Conservation (phyloP, 2,329 filamentous ascomycete genomes). For the Aaosphaeria pasadenensis region DNA sequence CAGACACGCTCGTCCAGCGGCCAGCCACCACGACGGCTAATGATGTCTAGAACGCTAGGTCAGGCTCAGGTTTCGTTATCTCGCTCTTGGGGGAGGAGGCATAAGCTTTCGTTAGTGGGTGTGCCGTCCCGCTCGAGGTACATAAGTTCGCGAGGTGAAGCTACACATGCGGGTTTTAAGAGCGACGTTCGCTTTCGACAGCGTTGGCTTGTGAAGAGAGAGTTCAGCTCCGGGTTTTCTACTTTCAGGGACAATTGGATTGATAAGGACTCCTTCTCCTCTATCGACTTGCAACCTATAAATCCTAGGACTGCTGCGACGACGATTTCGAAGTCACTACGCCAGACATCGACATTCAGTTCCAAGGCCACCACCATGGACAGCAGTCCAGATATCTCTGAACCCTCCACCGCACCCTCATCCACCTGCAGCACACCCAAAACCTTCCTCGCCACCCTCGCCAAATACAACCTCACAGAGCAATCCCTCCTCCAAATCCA, state of each 20-base stretch:
- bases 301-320: conserved; percentile 1
- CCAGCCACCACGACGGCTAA: too few relatives aligned
- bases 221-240: background rate
- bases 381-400: conserved; percentile 4
- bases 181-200: background rate
- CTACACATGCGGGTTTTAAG: too few relatives aligned
- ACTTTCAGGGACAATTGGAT: background rate
- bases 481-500: conserved; percentile 12
- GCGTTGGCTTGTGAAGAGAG: background rate
- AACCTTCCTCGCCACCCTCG: conserved; percentile 11
- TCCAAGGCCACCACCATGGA: background rate
- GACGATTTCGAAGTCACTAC: conserved; percentile 4
- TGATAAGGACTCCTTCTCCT: background rate
- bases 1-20: too few relatives aligned
- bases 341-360: background rate
- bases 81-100: too few relatives aligned
- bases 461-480: conserved; percentile 14
- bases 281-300: background rate
- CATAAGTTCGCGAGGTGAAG: too few relatives aligned
- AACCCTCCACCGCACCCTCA: conserved; percentile 6
- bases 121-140: too few relatives aligned
- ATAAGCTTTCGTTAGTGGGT: too few relatives aligned
- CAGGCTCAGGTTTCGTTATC: too few relatives aligned
- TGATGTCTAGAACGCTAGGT: too few relatives aligned
- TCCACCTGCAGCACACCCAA: conserved; percentile 6